Evolutionary conservation across 129 eudicot species (phyloP).

Genomic region (Escallonia herrerae): DNA sequence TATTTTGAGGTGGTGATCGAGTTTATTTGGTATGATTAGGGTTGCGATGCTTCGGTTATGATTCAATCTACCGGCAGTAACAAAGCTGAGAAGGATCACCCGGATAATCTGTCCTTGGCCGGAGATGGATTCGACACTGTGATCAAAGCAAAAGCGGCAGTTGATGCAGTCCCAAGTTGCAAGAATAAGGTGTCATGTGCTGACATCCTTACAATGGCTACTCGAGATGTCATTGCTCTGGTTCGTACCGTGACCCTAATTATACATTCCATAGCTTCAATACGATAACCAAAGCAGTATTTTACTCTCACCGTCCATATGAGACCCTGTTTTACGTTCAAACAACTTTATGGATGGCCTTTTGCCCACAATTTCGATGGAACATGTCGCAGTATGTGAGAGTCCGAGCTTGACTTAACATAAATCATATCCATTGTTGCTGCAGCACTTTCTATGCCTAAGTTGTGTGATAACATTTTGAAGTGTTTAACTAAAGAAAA

Average conservation of each 20-base stretch:
- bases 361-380: no score
- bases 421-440: no score
- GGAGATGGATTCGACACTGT: slow-evolving; percentile 88
- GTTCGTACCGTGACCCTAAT: slow-evolving; percentile 15
- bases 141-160: slow-evolving; percentile 72
- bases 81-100: slow-evolving; percentile 72
- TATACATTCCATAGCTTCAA: no score
- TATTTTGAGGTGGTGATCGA: not conserved
- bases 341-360: no score
- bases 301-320: no score
- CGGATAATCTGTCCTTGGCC: slow-evolving; percentile 64
- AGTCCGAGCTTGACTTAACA: no score
- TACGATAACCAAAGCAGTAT: no score
- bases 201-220: slow-evolving; percentile 85
- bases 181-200: slow-evolving; percentile 80
- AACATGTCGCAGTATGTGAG: no score
- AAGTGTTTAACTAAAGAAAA: no score
- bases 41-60: slow-evolving; percentile 86
- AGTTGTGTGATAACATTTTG: no score
- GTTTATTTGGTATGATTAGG: slow-evolving; percentile 23
- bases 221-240: slow-evolving; percentile 64
- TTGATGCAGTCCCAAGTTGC: slow-evolving; percentile 57
- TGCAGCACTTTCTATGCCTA: no score
- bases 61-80: slow-evolving; percentile 42
- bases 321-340: no score